Percentiles rank a stretch among this genome's conserved stretches.
phyloP scores from a whole-genome alignment of 2,329 filamentous ascomycete species.

The Purpureocillium lavendulum region DNA sequence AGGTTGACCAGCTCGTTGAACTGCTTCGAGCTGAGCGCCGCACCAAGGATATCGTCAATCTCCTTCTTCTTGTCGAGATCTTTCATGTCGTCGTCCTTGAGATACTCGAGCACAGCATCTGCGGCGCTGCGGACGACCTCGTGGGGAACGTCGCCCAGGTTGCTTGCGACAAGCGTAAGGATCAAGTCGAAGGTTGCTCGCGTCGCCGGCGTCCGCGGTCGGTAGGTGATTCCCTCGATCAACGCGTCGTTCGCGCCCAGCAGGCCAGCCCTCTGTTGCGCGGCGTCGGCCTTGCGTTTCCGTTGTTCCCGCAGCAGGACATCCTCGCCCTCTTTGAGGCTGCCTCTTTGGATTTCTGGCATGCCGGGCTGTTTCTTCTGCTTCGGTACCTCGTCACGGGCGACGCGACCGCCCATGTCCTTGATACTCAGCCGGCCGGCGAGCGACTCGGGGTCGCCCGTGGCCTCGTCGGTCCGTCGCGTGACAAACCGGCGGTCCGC shows the following conservation, averaged over 20 bases:
- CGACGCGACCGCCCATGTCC: constrained; percentile 86
- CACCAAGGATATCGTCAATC: constrained; percentile 87
- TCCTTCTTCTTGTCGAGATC: constrained; percentile 98
- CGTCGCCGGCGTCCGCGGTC: constrained; percentile 84
- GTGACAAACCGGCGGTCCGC: constrained; percentile 94
- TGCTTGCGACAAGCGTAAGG: constrained; percentile 78
- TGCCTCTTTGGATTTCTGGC: constrained; percentile 65
- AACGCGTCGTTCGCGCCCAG: constrained; percentile 77
- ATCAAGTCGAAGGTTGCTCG: constrained; percentile 92
- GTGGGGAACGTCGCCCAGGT: constrained; percentile 86
- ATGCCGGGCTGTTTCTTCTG: constrained; percentile 66
- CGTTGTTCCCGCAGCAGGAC: constrained; percentile 76
- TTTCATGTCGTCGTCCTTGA: constrained; percentile 94
- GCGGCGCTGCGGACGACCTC: constrained; percentile 90
- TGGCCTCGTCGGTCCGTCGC: constrained; percentile 86
- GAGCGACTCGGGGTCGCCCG: constrained; percentile 93
- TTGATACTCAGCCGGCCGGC: constrained; percentile 87
- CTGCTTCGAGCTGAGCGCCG: constrained; percentile 72
- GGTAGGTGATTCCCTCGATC: constrained; percentile 86
- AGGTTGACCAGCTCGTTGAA: constrained; percentile 96
- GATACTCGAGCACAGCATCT: constrained; percentile 79
- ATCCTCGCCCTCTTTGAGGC: constrained; percentile 72
- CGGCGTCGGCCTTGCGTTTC: constrained; percentile 69
- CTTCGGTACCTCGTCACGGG: constrained; percentile 71
- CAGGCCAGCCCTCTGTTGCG: constrained; percentile 66